These are phyloP conservation scores for Moesziomyces sp. DNA, from an alignment of 1,284 basidiomycete genomes.

Conservation along the genomic window DNA sequence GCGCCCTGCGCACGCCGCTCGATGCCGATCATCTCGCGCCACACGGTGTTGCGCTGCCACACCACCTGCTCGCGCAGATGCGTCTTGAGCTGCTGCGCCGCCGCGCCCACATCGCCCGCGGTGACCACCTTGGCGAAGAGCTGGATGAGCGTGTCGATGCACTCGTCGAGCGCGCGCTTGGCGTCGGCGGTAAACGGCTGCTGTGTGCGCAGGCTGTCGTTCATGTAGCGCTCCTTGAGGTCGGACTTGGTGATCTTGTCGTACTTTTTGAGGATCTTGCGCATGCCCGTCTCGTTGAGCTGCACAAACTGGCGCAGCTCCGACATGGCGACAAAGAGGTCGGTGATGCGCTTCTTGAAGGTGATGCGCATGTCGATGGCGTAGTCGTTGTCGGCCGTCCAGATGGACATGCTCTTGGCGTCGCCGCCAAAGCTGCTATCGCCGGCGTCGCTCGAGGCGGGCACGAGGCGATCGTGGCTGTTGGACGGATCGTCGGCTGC, in stretches of 20 bases:
- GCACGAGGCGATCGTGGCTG: conserved; percentile 32
- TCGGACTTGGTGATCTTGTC: conserved; percentile 91
- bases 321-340: conserved; percentile 80
- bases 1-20: conserved; percentile 73
- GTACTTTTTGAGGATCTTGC: conserved; percentile 98
- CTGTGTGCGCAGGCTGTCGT: conserved; percentile 75
- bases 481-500: conserved; percentile 17
- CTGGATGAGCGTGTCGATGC: conserved; percentile 76
- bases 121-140: conserved; percentile 90
- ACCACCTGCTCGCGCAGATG: conserved; percentile 89
- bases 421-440: conserved; percentile 48
- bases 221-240: conserved; percentile 85
- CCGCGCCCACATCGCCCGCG: conserved; percentile 77
- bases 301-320: conserved; percentile 91
- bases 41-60: conserved; percentile 94
- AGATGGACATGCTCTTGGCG: conserved; percentile 70
- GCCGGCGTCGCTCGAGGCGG: conserved; percentile 34
- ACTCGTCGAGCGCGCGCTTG: conserved; percentile 72
- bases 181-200: conserved; percentile 72
- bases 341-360: conserved; percentile 90
- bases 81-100: conserved; percentile 83
- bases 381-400: conserved; percentile 84
- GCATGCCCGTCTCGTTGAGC: conserved; percentile 91
- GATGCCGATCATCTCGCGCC: conserved; percentile 95
- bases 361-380: conserved; percentile 88